Conservation (phyloP, 1,284 basidiomycete genomes). For the Ganoderma resinaceum region DNA sequence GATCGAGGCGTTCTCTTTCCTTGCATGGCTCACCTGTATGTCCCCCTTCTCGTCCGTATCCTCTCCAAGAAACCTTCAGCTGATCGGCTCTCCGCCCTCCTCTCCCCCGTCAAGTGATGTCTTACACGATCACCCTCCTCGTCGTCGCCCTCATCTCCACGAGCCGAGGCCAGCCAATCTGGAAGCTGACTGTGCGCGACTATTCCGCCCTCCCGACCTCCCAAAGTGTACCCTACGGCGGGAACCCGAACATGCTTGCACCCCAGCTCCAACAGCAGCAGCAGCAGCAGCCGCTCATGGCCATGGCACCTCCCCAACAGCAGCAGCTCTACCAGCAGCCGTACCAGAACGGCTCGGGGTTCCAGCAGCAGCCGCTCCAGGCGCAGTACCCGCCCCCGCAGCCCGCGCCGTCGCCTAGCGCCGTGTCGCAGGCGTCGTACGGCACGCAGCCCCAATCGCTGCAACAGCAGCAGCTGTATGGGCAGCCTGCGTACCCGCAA, state of each 20-base stretch:
- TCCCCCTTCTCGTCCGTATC: neutral
- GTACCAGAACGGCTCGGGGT: neutral
- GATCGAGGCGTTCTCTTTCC: constrained; percentile 33
- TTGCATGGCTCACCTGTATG: constrained; percentile 31
- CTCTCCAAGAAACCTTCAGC: neutral
- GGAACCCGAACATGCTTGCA: neutral
- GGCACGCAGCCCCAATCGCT: neutral
- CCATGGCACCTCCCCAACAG: neutral
- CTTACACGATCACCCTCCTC: constrained; percentile 29
- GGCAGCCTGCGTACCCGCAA: neutral
- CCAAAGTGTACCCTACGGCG: neutral
- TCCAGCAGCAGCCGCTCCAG: constrained; percentile 6
- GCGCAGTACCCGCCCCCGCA: neutral
- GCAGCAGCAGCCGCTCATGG: constrained; percentile 8
- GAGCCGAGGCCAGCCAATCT: constrained; percentile 25
- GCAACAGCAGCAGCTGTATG: neutral
- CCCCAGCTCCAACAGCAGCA: constrained; percentile 6
- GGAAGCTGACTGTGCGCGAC: constrained; percentile 27
- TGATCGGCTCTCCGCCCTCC: neutral
- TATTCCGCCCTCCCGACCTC: constrained; percentile 10
- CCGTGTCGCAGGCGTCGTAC: neutral
- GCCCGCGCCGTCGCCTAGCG: neutral
- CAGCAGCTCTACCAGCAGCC: constrained; percentile 6
- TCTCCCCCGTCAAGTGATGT: constrained; percentile 18
- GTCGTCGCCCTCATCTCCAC: constrained; percentile 26